phyloP scores from a whole-genome alignment of 129 eudicot species.

The Artemisia annua region DNA sequence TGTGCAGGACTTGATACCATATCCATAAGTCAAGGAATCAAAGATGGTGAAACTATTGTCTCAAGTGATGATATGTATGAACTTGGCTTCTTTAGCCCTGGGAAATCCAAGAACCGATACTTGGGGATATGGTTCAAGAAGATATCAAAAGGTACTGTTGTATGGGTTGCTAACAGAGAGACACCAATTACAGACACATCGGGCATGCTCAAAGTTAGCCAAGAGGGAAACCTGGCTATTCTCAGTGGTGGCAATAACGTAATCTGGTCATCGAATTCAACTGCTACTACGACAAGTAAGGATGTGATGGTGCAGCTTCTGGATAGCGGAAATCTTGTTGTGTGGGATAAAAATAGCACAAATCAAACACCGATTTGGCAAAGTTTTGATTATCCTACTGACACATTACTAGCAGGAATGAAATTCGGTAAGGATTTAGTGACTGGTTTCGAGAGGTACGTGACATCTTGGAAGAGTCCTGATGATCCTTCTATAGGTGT shows the following conservation, averaged over 20 bases:
- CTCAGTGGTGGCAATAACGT: neutral
- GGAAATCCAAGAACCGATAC: slow-evolving; percentile 11
- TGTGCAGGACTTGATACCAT: slow-evolving; percentile 22
- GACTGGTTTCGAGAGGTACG: slow-evolving; percentile 23
- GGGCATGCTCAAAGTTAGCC: slow-evolving; percentile 9
- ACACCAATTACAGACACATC: slow-evolving; percentile 17
- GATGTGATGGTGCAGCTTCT: slow-evolving; percentile 17
- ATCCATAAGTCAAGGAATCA: slow-evolving; percentile 1
- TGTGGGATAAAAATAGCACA: slow-evolving; percentile 9
- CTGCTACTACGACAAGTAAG: neutral
- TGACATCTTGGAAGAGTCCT: slow-evolving; percentile 31
- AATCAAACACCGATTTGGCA: slow-evolving; percentile 22
- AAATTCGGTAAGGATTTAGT: slow-evolving; percentile 21
- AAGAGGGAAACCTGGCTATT: neutral
- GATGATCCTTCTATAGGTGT: slow-evolving; percentile 29
- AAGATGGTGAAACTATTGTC: slow-evolving; percentile 33
- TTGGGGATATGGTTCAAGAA: slow-evolving; percentile 24
- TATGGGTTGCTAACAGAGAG: slow-evolving; percentile 31
- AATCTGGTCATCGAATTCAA: slow-evolving; percentile 29
- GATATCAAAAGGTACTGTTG: slow-evolving; percentile 11
- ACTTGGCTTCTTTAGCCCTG: slow-evolving; percentile 33
- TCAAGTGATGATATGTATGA: slow-evolving; percentile 25
- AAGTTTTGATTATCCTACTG: slow-evolving; percentile 1
- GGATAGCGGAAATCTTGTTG: slow-evolving; percentile 29
- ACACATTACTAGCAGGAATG: slow-evolving; percentile 26